Base-by-base conservation (phyloP, 2,329 filamentous ascomycete species). In the Hortaea werneckii region DNA sequence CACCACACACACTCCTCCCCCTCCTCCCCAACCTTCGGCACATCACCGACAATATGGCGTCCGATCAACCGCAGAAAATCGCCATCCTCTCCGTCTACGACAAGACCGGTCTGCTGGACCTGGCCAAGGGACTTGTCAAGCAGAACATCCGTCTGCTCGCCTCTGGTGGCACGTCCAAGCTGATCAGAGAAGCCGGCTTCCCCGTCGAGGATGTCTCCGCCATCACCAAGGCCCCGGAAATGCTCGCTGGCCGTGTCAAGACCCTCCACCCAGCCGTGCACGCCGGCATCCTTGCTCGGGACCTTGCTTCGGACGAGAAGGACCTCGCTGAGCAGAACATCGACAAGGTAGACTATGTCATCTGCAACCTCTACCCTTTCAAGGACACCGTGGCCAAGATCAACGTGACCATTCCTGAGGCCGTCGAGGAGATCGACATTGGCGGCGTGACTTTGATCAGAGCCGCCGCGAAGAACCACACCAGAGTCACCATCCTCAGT, bases 351-450 rank as follows among this genome's bases (percentile, higher is more conserved):
- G 87, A 94, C 77, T 94, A 83, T 60, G 87, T 95, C 45, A 68
- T 98, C 65, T 96, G 92, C 83, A 98, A 98, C 73, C 78, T 98
- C 46, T 96, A 98, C 70, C 92, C 92, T 9, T 98, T 98, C 81
- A 95, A 95, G 75, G 89, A 96, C 66, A 98, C 92, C 29, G 82
- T 98, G 58, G 85, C 88, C 59, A 94, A 95, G 77, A 82, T 94
- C 73, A 94, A 95, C 62, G 92, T 98, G 61, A 96, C 90, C 50
- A 86, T 98, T 52, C 81, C 87, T 43, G 90, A 98, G 72, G 92
- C 92, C 43, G 90, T 98, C 35, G 92, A 98, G 72, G 92, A 98
- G 74, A 94, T 98, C 61, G 92, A 98, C 70, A 95, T 98, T 64
- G 92, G 89, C 55, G 92, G 92, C 59, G 92, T 98, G 43, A 98